Percentiles rank a stretch among this genome's conserved stretches.
Evolutionary conservation across 768 basidiomycete species (phyloP).

Genomic region (Calocybe cyanea): DNA sequence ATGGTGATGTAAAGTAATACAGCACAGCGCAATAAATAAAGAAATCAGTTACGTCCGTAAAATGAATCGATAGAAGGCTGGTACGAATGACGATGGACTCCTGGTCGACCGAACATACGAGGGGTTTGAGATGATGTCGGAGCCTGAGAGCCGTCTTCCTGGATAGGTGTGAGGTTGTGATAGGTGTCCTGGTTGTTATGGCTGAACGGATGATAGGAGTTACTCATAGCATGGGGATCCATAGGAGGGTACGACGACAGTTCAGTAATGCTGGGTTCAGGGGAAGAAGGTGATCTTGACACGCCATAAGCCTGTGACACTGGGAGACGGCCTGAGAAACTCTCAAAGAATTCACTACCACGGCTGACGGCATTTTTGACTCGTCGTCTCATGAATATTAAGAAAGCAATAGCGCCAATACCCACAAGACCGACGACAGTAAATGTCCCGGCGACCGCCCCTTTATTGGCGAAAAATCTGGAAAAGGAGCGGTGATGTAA

Average conservation of each 20-base stretch:
- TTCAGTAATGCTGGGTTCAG: constrained; percentile 23
- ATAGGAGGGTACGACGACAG: constrained; percentile 19
- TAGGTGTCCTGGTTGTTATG: constrained; percentile 9
- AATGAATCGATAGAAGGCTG: constrained; percentile 39
- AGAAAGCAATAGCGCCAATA: constrained; percentile 21
- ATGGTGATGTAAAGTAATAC: background rate
- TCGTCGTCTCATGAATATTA: constrained; percentile 23
- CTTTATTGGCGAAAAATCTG: constrained; percentile 36
- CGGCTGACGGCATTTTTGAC: constrained; percentile 17
- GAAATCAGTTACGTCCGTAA: constrained; percentile 25
- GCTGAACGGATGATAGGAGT: background rate
- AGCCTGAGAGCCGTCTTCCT: constrained; percentile 7
- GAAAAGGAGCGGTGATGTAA: background rate
- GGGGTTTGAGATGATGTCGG: background rate
- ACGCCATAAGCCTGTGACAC: too few species aligned
- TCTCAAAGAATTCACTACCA: constrained; percentile 25
- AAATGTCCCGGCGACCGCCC: constrained; percentile 33
- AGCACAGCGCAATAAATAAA: background rate
- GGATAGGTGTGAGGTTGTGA: constrained; percentile 10
- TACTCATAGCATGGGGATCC: constrained; percentile 19
- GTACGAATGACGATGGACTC: constrained; percentile 20
- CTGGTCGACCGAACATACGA: constrained; percentile 3
- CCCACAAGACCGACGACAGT: constrained; percentile 25
- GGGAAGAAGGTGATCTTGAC: constrained; percentile 24
- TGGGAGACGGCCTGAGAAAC: constrained; percentile 10